Conservation (phyloP, 2,329 filamentous ascomycete genomes). For the Stagonosporopsis cucurbitacearum region DNA sequence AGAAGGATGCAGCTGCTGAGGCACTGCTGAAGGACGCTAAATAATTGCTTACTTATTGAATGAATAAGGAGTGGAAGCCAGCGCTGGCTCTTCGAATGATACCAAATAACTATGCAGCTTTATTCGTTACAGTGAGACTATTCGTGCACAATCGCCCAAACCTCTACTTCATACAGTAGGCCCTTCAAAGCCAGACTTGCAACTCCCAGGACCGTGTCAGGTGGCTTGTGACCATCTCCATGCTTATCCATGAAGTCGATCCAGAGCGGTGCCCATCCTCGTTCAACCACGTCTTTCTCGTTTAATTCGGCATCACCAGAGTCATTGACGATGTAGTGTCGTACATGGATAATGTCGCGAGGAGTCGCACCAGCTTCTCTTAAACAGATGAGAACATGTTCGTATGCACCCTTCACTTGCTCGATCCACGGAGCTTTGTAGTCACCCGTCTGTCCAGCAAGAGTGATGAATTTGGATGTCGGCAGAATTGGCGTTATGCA, state of each 20-base stretch:
- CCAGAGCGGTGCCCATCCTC: slow-evolving; percentile 45
- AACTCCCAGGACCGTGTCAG: slow-evolving; percentile 48
- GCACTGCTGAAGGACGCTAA: slow-evolving; percentile 52
- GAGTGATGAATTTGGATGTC: slow-evolving; percentile 39
- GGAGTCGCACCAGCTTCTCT: slow-evolving; percentile 42
- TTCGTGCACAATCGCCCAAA: slow-evolving; percentile 37
- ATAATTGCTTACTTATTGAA: slow-evolving; percentile 17
- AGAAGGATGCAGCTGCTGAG: slow-evolving; percentile 55
- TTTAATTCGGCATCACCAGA: slow-evolving; percentile 36
- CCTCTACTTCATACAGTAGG: slow-evolving; percentile 45
- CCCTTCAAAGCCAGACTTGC: slow-evolving; percentile 41
- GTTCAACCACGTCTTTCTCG: slow-evolving; percentile 31
- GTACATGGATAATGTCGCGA: slow-evolving; percentile 44
- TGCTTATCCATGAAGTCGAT: slow-evolving; percentile 46
- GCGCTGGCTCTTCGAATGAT: not conserved
- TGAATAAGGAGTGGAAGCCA: not conserved
- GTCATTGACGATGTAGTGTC: slow-evolving; percentile 47
- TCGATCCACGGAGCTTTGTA: slow-evolving; percentile 27
- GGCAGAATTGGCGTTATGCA: slow-evolving; percentile 40
- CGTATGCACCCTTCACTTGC: slow-evolving; percentile 42
- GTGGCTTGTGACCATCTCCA: slow-evolving; percentile 42
- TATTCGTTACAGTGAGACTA: not conserved
- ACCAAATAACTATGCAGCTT: not conserved
- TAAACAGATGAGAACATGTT: slow-evolving; percentile 34
- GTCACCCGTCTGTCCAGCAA: slow-evolving; percentile 42